These are phyloP conservation scores for Arbutus unedo DNA, from an alignment of 148 eudicot genomes.

Conservation along the genomic window DNA sequence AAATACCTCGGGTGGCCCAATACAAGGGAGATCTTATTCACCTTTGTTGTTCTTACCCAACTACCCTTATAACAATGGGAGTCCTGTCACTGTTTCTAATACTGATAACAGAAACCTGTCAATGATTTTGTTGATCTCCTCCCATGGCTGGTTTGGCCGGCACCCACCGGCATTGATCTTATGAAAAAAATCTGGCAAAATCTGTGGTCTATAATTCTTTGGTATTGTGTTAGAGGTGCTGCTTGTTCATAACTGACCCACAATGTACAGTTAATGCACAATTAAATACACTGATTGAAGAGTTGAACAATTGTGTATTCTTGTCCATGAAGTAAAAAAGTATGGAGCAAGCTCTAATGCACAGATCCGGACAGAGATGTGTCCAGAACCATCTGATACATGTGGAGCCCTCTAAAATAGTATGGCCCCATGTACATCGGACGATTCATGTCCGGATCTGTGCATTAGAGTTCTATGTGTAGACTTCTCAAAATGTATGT, in stretches of 20 bases:
- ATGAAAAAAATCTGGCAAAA: not conserved
- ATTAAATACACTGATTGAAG: slow-evolving; percentile 4
- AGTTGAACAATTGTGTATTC: not conserved
- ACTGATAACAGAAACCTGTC: not conserved
- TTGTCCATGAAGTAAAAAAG: not conserved
- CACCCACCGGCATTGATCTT: not conserved
- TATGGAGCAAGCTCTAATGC: no score
- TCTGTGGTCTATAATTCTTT: not conserved
- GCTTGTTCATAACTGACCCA: not conserved
- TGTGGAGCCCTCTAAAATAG: no score
- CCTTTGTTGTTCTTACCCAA: no score
- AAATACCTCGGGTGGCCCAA: no score
- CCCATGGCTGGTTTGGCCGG: not conserved
- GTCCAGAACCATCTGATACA: no score
- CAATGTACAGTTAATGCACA: not conserved
- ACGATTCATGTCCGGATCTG: no score
- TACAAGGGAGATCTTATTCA: no score
- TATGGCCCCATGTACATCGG: no score
- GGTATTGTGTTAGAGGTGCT: not conserved
- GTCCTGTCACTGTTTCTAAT: not conserved
- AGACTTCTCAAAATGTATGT: not conserved
- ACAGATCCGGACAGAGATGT: no score
- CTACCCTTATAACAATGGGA: not conserved
- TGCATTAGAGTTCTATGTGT: no score
- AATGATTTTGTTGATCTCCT: not conserved